These are phyloP conservation scores for Papiliotrema flavescens DNA, from an alignment of 1,284 basidiomycete genomes.

Conservation along the genomic window DNA sequence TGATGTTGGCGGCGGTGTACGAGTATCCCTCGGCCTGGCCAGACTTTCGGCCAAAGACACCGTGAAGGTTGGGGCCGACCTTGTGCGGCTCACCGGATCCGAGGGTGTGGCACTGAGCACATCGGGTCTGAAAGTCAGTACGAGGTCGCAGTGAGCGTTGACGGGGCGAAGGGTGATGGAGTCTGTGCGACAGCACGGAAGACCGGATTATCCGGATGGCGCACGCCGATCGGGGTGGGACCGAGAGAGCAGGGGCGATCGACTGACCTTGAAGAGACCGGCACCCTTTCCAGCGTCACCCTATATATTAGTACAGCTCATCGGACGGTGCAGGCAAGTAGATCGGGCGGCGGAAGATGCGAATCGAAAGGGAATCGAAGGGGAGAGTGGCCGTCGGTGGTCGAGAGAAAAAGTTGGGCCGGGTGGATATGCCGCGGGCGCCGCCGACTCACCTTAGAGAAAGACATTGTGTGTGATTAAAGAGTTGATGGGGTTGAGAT, in stretches of 20 bases:
- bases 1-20: conserved; percentile 94
- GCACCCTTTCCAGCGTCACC: conserved; percentile 88
- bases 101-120: conserved; percentile 95
- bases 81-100: conserved; percentile 64
- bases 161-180: too few species aligned
- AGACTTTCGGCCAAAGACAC: conserved; percentile 81
- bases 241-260: background rate
- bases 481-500: background rate
- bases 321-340: background rate
- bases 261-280: conserved; percentile 70
- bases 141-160: too few species aligned
- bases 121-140: conserved; percentile 62
- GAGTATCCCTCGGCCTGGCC: conserved; percentile 83
- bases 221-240: background rate
- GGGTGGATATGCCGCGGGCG: too few species aligned
- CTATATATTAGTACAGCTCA: conserved; percentile 36
- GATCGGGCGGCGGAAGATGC: too few species aligned
- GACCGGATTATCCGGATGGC: background rate
- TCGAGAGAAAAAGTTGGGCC: too few species aligned
- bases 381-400: too few species aligned
- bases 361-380: too few species aligned
- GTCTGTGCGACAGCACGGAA: background rate
- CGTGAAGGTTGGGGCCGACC: conserved; percentile 93
- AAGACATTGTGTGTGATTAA: conserved; percentile 15
- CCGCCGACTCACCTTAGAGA: conserved; percentile 25